A percentile compares a stretch with the other conserved stretches of the same genome.
Conservation (phyloP, 1,284 basidiomycete genomes). For the Cryptococcus depauperatus region DNA sequence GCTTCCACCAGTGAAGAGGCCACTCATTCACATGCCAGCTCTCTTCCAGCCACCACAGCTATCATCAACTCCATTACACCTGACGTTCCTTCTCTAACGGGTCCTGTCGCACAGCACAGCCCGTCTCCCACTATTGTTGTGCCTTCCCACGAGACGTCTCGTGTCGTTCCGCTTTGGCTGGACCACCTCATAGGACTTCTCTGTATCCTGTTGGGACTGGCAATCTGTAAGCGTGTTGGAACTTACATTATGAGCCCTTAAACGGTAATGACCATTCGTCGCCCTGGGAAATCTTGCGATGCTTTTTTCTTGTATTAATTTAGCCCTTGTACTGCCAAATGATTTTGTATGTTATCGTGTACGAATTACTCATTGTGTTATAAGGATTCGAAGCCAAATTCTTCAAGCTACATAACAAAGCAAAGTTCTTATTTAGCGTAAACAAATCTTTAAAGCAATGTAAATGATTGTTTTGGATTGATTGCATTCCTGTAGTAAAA, state of each 20-base stretch:
- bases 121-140: background rate
- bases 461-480: too few relatives aligned
- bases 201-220: background rate
- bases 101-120: background rate
- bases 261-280: too few relatives aligned
- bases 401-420: too few relatives aligned
- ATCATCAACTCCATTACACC: background rate
- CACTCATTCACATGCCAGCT: background rate
- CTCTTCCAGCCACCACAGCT: background rate
- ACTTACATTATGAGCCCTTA: constrained; percentile 1
- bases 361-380: too few relatives aligned
- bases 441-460: too few relatives aligned
- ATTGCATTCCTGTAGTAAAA: too few relatives aligned
- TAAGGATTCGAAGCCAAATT: too few relatives aligned
- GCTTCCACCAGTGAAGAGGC: background rate
- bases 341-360: too few relatives aligned
- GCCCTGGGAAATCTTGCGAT: too few relatives aligned
- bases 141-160: background rate
- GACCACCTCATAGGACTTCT: constrained; percentile 1
- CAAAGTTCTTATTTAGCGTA: too few relatives aligned
- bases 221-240: background rate
- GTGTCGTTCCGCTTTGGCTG: constrained; percentile 1
- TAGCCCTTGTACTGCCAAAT: too few relatives aligned
- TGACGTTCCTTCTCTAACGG: background rate
- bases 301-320: too few relatives aligned